Base-by-base conservation (phyloP, 1,284 basidiomycete species). In the Cryptococcus sp. region DNA sequence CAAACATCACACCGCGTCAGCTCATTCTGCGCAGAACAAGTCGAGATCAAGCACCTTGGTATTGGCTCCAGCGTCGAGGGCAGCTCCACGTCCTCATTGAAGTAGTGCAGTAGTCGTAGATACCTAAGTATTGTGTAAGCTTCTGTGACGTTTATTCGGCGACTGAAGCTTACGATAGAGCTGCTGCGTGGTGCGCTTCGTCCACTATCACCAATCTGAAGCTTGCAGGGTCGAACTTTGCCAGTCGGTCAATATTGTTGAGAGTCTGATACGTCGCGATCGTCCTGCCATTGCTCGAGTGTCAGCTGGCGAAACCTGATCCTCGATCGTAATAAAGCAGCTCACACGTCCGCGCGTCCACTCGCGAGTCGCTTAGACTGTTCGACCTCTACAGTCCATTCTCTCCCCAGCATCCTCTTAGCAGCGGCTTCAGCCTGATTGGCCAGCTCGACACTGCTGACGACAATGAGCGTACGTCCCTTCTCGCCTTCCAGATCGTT, bases 131-230 rank as follows among this genome's bases (percentile, higher is more conserved):
- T 0, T 1, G n/a, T 42, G 42, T 23, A 53, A 47, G 44, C 55
- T 35, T 40, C 20, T n/a, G 17, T 19, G 23, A 23, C 15, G 17
- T 16, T 47, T 3, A 38, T 20, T 17, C n/a, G 11, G 45, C 4
- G 16, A 22, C 17, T 50, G 23, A 16, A 16, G 76, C 88, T 61
- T 77, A 92, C 87, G 92, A 93, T 23, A 88, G 86, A 3, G 93
- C 90, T 23, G 91, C 93, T 25, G 94, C 89, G 78, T 98, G 95
- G 72, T 99, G 95, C 0, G 95, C 94, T 77, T 96, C 93, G 69
- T 95, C 93, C 7, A 96, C 84, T 51, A 98, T 88, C 55, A 98
- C 82, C 10, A 88, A 89, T 73, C 93, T 95, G 70, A 91, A 82
- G 27, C 67, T 69, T 10, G 74, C 70, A 1, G 91, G 88, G 66